phyloP scores from a whole-genome alignment of 768 basidiomycete genomes.

The Zangia roseola region DNA sequence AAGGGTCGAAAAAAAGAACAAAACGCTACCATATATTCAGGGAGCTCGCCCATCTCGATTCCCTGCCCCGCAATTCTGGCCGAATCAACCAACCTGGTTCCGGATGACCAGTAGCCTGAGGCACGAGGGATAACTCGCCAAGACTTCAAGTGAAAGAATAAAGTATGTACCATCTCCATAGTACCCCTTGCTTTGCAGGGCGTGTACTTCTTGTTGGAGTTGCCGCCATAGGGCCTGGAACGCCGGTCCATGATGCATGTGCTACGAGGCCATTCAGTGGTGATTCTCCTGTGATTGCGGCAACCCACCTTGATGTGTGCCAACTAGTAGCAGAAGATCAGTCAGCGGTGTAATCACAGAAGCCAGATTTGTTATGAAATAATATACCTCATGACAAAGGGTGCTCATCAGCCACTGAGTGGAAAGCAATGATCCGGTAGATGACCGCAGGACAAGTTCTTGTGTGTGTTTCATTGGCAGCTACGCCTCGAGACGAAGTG shows the following conservation, averaged over 20 bases:
- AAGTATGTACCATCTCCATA: slow-evolving; percentile 68
- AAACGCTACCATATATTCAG: slow-evolving; percentile 67
- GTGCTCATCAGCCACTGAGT: slow-evolving; percentile 71
- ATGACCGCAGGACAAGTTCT: slow-evolving; percentile 75
- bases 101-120: slow-evolving; percentile 81
- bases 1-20: neutral
- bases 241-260: slow-evolving; percentile 76
- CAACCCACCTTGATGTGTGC: slow-evolving; percentile 73
- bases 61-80: slow-evolving; percentile 50
- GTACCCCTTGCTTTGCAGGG: slow-evolving; percentile 72
- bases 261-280: slow-evolving; percentile 37
- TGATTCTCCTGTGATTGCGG: neutral
- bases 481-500: neutral
- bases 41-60: slow-evolving; percentile 55
- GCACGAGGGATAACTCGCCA: slow-evolving; percentile 3
- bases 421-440: slow-evolving; percentile 59
- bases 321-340: slow-evolving; percentile 43
- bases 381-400: slow-evolving; percentile 85
- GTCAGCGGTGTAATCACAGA: neutral
- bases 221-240: slow-evolving; percentile 77
- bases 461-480: neutral
- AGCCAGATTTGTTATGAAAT: slow-evolving; percentile 12
- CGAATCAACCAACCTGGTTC: slow-evolving; percentile 68
- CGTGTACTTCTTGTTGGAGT: slow-evolving; percentile 62
- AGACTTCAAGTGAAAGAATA: neutral